Evolutionary conservation across 306 rosid genomes (phyloP).

Genomic region (Cucurbita ficifolia): DNA sequence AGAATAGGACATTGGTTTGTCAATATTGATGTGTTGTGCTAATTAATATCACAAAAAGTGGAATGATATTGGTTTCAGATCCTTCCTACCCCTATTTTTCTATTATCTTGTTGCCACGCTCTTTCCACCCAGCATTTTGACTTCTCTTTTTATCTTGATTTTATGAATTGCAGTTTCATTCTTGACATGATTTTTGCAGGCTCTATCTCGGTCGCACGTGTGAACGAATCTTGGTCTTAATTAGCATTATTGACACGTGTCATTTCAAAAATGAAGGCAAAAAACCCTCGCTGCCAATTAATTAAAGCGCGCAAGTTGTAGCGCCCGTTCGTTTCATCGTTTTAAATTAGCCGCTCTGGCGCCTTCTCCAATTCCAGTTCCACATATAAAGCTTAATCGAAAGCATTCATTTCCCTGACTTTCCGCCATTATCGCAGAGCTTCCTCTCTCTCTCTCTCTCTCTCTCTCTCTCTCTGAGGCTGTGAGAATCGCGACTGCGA

Average conservation of each 20-base stretch:
- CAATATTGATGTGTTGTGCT: not conserved
- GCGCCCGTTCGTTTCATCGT: not conserved
- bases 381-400: not conserved
- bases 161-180: no score
- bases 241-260: not conserved
- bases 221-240: not conserved
- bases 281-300: not conserved
- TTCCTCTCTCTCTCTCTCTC: conserved; percentile 1
- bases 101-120: no score
- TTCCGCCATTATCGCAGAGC: conserved; percentile 11
- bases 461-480: not conserved
- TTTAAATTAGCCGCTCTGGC: not conserved
- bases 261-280: not conserved
- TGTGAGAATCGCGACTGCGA: not conserved
- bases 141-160: no score
- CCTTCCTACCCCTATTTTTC: not conserved
- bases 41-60: not conserved
- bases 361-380: not conserved
- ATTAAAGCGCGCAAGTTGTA: not conserved
- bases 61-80: not conserved
- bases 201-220: not conserved
- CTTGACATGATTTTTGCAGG: no score
- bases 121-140: no score
- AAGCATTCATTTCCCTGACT: not conserved
- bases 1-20: not conserved